Evolutionary conservation across 139 green algal genomes (phyloP).

Genomic region (Coccomyxa sp.): DNA sequence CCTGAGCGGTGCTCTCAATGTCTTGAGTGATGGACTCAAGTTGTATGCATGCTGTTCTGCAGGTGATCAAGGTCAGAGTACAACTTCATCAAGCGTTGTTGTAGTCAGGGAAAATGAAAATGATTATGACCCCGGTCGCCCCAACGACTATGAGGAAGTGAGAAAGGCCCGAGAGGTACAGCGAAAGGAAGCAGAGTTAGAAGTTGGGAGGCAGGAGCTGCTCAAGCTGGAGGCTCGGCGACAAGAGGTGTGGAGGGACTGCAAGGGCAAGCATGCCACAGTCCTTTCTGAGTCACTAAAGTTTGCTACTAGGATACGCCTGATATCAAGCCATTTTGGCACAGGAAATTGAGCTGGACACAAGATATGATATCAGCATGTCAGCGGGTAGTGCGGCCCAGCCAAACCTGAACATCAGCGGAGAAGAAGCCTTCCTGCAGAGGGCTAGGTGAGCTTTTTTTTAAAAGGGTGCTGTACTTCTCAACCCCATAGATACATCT

Average conservation of each 20-base stretch:
- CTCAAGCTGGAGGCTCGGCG: constrained; percentile 46
- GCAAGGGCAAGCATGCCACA: neutral
- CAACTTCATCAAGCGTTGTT: neutral
- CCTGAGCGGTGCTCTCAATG: too few species aligned
- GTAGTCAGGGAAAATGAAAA: constrained; percentile 20
- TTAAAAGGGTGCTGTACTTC: neutral
- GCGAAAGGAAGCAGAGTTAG: constrained; percentile 61
- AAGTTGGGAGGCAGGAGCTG: constrained; percentile 63
- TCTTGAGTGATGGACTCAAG: too few species aligned
- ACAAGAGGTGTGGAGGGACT: neutral
- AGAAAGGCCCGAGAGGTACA: constrained; percentile 18
- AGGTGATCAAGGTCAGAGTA: too few species aligned
- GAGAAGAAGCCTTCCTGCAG: constrained; percentile 44
- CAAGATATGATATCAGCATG: too few species aligned
- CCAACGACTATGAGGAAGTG: constrained; percentile 89
- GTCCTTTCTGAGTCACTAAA: too few species aligned
- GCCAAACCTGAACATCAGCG: constrained; percentile 24
- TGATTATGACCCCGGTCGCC: constrained; percentile 86
- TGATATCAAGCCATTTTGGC: too few species aligned
- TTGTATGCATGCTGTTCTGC: too few species aligned
- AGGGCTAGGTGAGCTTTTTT: constrained; percentile 12
- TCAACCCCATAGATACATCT: too few species aligned
- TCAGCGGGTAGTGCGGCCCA: too few species aligned
- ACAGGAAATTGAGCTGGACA: too few species aligned
- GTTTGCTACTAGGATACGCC: too few species aligned